Evolutionary conservation across 306 rosid species (phyloP), one percentile per base, ranked within the genome.

Genomic region (Sindora glabra): DNA sequence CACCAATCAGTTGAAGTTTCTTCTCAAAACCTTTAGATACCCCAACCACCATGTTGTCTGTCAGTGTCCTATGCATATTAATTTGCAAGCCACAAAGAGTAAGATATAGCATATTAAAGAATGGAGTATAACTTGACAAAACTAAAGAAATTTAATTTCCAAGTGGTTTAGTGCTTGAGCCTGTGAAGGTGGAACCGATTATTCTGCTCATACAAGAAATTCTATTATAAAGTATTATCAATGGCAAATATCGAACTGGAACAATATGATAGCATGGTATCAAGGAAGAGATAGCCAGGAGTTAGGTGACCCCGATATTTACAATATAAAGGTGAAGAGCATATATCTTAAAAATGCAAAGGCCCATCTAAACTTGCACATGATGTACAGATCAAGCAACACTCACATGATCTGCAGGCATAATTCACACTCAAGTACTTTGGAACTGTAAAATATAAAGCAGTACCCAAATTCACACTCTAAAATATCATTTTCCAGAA

Each of bases 1-100:
- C 96, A n/a, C 99, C 99, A 7, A 92, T 13, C 73, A 92, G 61
- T 59, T 86, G 96, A 52, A 92, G 94, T 71, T 77, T 88, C 90
- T 92, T 92, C 54, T 92, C 96, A 1, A 92, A 92, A 52, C 99
- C 99, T 77, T 80, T 84, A n/a, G 99, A 92, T 24, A 92, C 99
- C 73, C 99, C 99, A 55, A 83, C 77, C 56, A 91, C 90, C 85
- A 91, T 68, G 75, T 91, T 91, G 82, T 86, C 89, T 13, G 90
- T 89, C 15, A 89, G 95, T 0, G 96, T 92, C 90, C 97, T 89
- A 65, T 66, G 46, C 25, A 85, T 52, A 56, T 64, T 40, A 54
- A 45, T 68, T 53, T 41, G 64, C 48, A 27, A 37, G 46, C 49
- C 57, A 67, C 51, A 50, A 64, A 64, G 60, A 63, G 68, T 64